These are phyloP conservation scores for Pyronema omphalodes DNA, from an alignment of 495 filamentous ascomycete species.

Conservation along the genomic window DNA sequence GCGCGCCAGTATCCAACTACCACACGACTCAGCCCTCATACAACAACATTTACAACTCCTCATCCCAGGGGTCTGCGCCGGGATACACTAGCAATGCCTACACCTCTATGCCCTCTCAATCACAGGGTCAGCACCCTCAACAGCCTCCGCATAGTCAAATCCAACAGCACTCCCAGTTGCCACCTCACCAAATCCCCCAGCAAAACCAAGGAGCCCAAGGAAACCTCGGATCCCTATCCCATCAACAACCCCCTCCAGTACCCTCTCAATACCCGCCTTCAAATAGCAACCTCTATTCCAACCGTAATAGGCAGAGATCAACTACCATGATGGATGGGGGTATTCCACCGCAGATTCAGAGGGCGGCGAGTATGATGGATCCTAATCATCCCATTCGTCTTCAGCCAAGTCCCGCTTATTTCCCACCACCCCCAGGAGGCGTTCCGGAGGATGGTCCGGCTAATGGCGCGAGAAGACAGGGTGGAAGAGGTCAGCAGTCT, in stretches of 20 bases:
- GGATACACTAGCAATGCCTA: not conserved
- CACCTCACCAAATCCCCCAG: not conserved
- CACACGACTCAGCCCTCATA: slow-evolving; percentile 28
- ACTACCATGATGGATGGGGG: slow-evolving; percentile 96
- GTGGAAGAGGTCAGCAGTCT: not conserved
- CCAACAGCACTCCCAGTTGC: too few species aligned
- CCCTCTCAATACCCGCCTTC: slow-evolving; percentile 26
- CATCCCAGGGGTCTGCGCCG: slow-evolving; percentile 2
- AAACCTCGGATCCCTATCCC: too few species aligned
- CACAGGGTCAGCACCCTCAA: slow-evolving; percentile 27
- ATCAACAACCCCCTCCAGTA: slow-evolving; percentile 44
- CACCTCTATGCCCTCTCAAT: not conserved
- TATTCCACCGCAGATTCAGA: slow-evolving; percentile 78
- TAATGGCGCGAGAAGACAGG: slow-evolving; percentile 45
- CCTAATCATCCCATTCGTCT: slow-evolving; percentile 84
- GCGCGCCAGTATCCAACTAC: not conserved
- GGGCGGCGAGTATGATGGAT: slow-evolving; percentile 93
- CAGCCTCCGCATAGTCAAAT: slow-evolving; percentile 35
- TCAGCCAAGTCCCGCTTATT: slow-evolving; percentile 94
- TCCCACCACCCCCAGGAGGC: slow-evolving; percentile 70
- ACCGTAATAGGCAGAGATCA: slow-evolving; percentile 65
- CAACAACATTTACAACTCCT: slow-evolving; percentile 33
- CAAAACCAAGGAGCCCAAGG: slow-evolving; percentile 11
- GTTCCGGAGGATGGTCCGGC: slow-evolving; percentile 43
- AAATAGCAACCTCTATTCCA: too few species aligned